Conservation (phyloP, 163 green algal species). For the Scenedesmus sp. region DNA sequence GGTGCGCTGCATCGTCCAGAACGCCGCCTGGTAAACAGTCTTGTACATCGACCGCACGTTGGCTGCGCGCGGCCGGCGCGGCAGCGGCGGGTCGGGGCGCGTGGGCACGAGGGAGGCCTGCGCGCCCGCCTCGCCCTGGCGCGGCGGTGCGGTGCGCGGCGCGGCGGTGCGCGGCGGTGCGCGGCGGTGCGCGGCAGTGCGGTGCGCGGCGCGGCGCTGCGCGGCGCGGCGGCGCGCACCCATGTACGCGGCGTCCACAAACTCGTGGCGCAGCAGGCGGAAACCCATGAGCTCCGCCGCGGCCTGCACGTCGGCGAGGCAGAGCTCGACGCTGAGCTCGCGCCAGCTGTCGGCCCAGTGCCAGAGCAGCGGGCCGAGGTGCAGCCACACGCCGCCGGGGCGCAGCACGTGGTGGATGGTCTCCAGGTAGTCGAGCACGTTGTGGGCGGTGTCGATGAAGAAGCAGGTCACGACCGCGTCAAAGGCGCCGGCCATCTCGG, state of each 20-base stretch:
- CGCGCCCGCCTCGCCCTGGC: no score
- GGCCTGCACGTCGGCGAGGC: constrained; percentile 73
- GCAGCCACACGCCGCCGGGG: constrained; percentile 87
- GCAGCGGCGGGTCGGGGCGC: neutral
- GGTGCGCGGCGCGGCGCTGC: no score
- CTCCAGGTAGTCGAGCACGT: constrained; percentile 95
- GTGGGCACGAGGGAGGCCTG: neutral
- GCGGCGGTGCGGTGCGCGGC: no score
- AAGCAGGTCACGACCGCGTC: constrained; percentile 96
- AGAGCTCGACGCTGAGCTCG: constrained; percentile 82
- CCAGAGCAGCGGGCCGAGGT: constrained; percentile 96
- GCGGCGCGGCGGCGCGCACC: constrained; percentile 43
- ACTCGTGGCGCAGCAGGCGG: constrained; percentile 45
- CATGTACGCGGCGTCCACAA: constrained; percentile 67
- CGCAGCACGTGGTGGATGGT: constrained; percentile 66
- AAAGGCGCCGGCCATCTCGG: constrained; percentile 70
- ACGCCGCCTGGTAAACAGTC: constrained; percentile 67
- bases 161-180: no score
- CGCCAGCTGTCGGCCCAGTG: constrained; percentile 87
- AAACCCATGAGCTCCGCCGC: constrained; percentile 71
- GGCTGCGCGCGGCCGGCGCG: constrained; percentile 36
- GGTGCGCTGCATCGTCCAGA: constrained; percentile 70
- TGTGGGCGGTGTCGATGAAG: constrained; percentile 99
- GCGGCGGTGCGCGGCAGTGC: no score
- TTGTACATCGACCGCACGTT: constrained; percentile 70